Base-by-base conservation (phyloP, 2,329 filamentous ascomycete genomes). In the Teratosphaeriaceae sp. region DNA sequence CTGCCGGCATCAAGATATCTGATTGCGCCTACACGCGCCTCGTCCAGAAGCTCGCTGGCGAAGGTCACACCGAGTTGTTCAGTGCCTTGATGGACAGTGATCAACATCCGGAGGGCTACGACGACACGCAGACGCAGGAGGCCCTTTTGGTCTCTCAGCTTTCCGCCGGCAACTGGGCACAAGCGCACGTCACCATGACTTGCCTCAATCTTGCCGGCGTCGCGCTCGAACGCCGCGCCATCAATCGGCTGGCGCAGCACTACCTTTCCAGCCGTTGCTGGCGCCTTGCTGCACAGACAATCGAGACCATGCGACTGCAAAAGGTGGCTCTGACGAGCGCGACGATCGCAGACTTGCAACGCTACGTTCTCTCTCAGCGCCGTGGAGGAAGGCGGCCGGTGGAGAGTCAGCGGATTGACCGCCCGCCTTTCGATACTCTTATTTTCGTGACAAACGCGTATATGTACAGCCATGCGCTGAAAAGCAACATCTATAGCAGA, bases 31-130 rank as follows among this genome's bases (percentile, higher is more conserved):
- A 88, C 57, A 75, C 78, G 34, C 73, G 75, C 31, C 71, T 85
- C 8, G 56, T 94, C 4, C 70, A 77, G 30, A 75, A 78, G 43
- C 77, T 92, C 44, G 82, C 82, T 3, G 63, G 63, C 16, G 69
- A 74, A 24, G 70, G 73, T 22, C 73, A 82, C n/a, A 69, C 65
- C 23, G 63, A 68, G 5, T 55, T 80, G 16, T 69, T 79, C 40
- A 60, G 69, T 7, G 69, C 72, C 47, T 57, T 82, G 8, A 53
- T 81, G 6, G 55, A 69, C 29, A 80, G 73, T 50, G 80, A 85
- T 56, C 75, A 82, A 45, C 80, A 84, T 62, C 79, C 79, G 1
- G 79, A 83, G 47, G 69, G 73, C 6, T 73, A 81, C 39, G 79
- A 80, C 50, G 73, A 84, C 54, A 50, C 47, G 4, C 49, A 64